Base-by-base conservation (phyloP, 1,284 basidiomycete species). In the Trichosporon sp. region DNA sequence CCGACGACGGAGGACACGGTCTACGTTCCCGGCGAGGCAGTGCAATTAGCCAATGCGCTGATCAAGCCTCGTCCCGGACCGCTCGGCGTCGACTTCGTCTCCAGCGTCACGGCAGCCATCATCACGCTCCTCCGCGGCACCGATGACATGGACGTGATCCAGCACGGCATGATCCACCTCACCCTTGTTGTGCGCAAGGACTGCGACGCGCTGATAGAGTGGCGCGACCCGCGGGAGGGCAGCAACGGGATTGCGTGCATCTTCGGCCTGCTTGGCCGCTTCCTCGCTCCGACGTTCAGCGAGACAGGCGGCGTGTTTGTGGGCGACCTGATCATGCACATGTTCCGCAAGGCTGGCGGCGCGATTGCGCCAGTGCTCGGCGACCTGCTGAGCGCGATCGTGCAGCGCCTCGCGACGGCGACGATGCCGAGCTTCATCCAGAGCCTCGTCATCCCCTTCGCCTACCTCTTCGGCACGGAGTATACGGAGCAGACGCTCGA, bases 321-420 rank as follows among this genome's bases (percentile, higher is more conserved):
- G 49, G 95, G 95, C 40, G 94, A 97, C 74, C 83, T 99, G 46
- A 91, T 99, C 73, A 90, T 97, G 67, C 93, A 97, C 71, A 82
- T 99, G 21, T 83, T 99, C 65, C 85, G 95, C 21, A 88, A 91
- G 58, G 84, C 87, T 1, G 85, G 95, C 11, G 81, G 88, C 0
- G 87, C 91, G 1, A 77, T 81, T 25, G 73, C 70, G 10, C 71
- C 76, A 0, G 90, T 95, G 2, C 84, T 98, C 44, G 91, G 92
- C 1, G 88, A 92, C 66, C 83, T 99, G 10, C 81, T 97, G 52
- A 86, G 88, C 60, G 92, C 92, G 1, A 88, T 99, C 84, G 85
- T 91, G 0, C 81, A 82, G 16, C 86, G 95, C 7, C 89, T 99
- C 83, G 83, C 84, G 3, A 88, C 84, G 0, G 94, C 94, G 0